A percentile compares a stretch with the other conserved stretches of the same genome.
phyloP scores from a whole-genome alignment of 1,284 basidiomycete species.

The Irpex sp. region DNA sequence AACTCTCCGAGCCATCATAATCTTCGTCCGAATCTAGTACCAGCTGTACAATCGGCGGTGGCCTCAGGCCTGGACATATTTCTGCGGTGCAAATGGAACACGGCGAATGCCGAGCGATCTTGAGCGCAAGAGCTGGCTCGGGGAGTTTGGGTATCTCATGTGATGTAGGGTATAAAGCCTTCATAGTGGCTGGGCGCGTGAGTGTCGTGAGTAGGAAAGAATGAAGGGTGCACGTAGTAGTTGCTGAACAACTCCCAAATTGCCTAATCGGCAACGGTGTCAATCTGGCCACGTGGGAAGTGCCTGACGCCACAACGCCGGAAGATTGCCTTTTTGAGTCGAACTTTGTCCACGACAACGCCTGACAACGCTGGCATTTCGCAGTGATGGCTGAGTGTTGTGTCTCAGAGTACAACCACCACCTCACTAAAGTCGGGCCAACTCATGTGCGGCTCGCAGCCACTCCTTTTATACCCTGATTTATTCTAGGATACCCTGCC shows the following conservation, averaged over 20 bases:
- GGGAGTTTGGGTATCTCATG: conserved; percentile 44
- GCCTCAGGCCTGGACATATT: conserved; percentile 64
- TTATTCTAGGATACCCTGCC: background rate
- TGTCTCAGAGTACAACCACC: background rate
- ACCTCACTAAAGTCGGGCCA: background rate
- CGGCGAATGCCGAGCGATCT: conserved; percentile 71
- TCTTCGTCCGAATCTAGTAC: conserved; percentile 57
- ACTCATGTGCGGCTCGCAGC: background rate
- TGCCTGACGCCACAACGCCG: conserved; percentile 3
- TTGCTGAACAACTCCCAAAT: conserved; percentile 7
- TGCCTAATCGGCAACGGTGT: conserved; percentile 6
- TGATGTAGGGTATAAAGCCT: conserved; percentile 60
- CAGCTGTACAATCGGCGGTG: conserved; percentile 53
- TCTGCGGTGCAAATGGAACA: conserved; percentile 51
- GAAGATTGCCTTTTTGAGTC: background rate
- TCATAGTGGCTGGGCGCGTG: conserved; percentile 35
- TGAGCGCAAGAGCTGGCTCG: conserved; percentile 51
- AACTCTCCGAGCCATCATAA: conserved; percentile 60
- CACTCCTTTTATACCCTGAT: background rate
- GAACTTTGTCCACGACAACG: background rate
- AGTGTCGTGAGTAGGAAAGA: background rate
- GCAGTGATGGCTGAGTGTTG: background rate
- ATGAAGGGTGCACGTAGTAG: conserved; percentile 2
- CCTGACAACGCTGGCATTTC: background rate
- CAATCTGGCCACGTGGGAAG: background rate